Evolutionary conservation across 1,284 basidiomycete genomes (phyloP).

Genomic region (Heterobasidion parviporum): DNA sequence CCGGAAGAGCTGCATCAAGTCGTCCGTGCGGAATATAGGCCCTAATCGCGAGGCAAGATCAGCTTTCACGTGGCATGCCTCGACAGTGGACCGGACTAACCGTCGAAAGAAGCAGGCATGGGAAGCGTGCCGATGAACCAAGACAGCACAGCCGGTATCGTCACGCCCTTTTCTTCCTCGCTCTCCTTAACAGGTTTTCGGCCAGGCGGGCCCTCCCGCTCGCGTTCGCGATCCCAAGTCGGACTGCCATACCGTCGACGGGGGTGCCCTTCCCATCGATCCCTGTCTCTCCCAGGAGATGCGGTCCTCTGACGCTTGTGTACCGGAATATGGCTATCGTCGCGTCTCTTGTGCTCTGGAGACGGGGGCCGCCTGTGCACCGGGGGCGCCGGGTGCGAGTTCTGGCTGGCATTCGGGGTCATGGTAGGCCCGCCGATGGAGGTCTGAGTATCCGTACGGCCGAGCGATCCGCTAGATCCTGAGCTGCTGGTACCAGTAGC

Average conservation of each 20-base stretch:
- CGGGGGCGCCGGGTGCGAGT: not conserved
- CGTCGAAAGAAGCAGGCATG: slow-evolving; percentile 66
- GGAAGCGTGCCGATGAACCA: slow-evolving; percentile 83
- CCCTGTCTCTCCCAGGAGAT: slow-evolving; percentile 49
- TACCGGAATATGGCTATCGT: slow-evolving; percentile 35
- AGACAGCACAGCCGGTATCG: slow-evolving; percentile 58
- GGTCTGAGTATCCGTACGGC: slow-evolving; percentile 40
- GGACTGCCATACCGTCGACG: slow-evolving; percentile 39
- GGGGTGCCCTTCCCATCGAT: slow-evolving; percentile 34
- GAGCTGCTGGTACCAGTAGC: slow-evolving; percentile 11
- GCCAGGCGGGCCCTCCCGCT: slow-evolving; percentile 28
- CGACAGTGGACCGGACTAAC: slow-evolving; percentile 36
- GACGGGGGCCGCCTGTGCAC: slow-evolving; percentile 39
- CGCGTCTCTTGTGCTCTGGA: slow-evolving; percentile 38
- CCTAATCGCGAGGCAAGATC: slow-evolving; percentile 33
- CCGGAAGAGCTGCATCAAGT: slow-evolving; percentile 73
- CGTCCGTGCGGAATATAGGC: slow-evolving; percentile 80
- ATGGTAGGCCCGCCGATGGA: slow-evolving; percentile 23
- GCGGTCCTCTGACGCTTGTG: slow-evolving; percentile 44
- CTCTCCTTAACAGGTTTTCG: slow-evolving; percentile 36
- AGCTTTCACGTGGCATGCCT: slow-evolving; percentile 2
- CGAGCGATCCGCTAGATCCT: slow-evolving; percentile 23
- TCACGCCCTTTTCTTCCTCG: slow-evolving; percentile 31
- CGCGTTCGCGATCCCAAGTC: slow-evolving; percentile 42
- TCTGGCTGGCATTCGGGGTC: slow-evolving; percentile 14